These are phyloP conservation scores for Suillus spraguei DNA, from an alignment of 768 basidiomycete genomes.

Conservation along the genomic window DNA sequence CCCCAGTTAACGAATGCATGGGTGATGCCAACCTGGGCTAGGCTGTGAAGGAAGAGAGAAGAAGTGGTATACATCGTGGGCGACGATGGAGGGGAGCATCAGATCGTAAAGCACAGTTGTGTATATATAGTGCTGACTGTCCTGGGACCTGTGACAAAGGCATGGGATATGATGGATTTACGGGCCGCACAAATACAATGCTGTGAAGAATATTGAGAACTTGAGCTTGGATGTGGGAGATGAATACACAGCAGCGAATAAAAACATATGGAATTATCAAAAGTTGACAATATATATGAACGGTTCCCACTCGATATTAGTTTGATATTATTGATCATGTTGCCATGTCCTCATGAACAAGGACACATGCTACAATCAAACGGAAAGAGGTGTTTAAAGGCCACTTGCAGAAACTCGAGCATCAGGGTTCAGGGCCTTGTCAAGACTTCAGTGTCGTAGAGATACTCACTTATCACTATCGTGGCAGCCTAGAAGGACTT, in stretches of 20 bases:
- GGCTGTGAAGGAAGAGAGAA: slow-evolving; percentile 59
- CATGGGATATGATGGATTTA: slow-evolving; percentile 2
- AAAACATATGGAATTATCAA: background rate
- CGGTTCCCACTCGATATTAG: too few species aligned
- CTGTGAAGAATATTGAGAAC: background rate
- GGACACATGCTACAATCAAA: too few species aligned
- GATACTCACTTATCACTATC: too few species aligned
- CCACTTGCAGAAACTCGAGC: too few species aligned
- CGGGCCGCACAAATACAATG: background rate
- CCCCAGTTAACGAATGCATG: slow-evolving; percentile 80
- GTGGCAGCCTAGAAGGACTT: too few species aligned
- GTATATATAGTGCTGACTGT: slow-evolving; percentile 1
- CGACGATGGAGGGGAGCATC: background rate
- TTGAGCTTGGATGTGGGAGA: background rate
- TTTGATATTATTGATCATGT: too few species aligned
- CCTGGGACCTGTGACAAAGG: background rate
- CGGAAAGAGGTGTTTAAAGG: too few species aligned
- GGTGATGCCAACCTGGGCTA: slow-evolving; percentile 59
- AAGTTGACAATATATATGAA: background rate
- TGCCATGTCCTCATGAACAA: too few species aligned
- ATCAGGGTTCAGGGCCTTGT: too few species aligned
- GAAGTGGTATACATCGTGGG: slow-evolving; percentile 56
- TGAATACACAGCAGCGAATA: background rate
- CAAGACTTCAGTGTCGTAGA: too few species aligned
- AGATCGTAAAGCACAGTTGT: too few species aligned